Evolutionary conservation across 2,329 filamentous ascomycete species (phyloP).

Genomic region (Pseudocercospora pini-densiflorae): DNA sequence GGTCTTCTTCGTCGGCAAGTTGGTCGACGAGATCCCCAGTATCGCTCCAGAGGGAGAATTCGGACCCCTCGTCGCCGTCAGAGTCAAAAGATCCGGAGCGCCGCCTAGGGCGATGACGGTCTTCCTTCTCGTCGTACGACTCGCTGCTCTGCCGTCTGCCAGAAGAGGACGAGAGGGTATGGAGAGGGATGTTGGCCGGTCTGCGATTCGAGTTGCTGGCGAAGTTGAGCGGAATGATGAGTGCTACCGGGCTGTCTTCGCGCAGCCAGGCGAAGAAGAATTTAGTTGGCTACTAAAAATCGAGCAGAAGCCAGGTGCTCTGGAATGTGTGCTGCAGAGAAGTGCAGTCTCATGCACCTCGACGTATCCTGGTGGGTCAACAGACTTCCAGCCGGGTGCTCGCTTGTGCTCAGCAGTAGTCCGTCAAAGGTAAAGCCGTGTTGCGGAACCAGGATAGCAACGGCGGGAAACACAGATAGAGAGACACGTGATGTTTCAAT

Average conservation of each 20-base stretch:
- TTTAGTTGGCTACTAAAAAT: constrained; percentile 5
- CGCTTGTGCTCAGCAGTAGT: constrained; percentile 5
- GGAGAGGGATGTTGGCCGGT: constrained; percentile 87
- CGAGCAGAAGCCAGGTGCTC: constrained; percentile 7
- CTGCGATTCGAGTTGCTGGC: constrained; percentile 59
- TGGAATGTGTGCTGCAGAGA: constrained; percentile 6
- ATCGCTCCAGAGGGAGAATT: constrained; percentile 87
- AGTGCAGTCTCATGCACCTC: constrained; percentile 4
- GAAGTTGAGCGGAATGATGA: constrained; percentile 75
- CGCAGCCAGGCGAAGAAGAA: constrained; percentile 7
- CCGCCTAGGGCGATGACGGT: constrained; percentile 53
- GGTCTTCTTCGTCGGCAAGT: constrained; percentile 80
- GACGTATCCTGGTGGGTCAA: constrained; percentile 6
- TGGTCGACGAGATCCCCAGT: constrained; percentile 95
- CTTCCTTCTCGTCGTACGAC: constrained; percentile 55
- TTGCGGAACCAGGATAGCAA: neutral
- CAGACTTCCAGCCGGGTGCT: constrained; percentile 2
- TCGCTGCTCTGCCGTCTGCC: constrained; percentile 46
- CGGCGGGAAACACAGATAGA: neutral
- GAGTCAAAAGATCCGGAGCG: constrained; percentile 31
- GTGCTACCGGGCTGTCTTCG: constrained; percentile 43
- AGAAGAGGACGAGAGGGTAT: constrained; percentile 63
- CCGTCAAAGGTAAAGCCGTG: neutral
- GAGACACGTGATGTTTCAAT: neutral
- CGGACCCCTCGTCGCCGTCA: constrained; percentile 51